Evolutionary conservation across 768 basidiomycete genomes (phyloP).

Genomic region (Mycena albidolilacea): DNA sequence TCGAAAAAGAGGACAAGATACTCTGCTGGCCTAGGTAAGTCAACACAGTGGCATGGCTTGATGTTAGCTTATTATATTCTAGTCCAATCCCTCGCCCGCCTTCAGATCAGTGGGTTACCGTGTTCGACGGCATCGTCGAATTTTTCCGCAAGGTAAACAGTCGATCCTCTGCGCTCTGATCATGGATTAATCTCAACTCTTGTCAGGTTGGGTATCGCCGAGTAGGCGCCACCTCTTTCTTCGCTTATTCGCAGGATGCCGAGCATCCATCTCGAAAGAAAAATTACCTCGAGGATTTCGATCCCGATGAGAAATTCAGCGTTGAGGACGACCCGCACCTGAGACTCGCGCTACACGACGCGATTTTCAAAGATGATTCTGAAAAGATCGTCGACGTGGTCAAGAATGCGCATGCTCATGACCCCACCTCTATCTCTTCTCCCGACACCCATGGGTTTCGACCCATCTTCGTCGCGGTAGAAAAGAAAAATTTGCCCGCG

Average conservation of each 20-base stretch:
- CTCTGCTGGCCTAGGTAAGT: constrained; percentile 31
- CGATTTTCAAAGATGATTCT: constrained; percentile 12
- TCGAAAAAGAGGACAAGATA: constrained; percentile 23
- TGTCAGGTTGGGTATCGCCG: constrained; percentile 22
- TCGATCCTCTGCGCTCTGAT: too few relatives aligned
- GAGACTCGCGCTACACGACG: constrained; percentile 13
- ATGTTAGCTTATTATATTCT: neutral
- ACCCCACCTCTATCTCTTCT: constrained; percentile 7
- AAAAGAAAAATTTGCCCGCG: constrained; percentile 11
- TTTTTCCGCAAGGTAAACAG: constrained; percentile 25
- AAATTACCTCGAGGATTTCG: constrained; percentile 10
- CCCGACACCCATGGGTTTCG: constrained; percentile 21
- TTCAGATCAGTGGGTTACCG: constrained; percentile 14
- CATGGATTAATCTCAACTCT: too few relatives aligned
- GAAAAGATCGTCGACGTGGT: constrained; percentile 11
- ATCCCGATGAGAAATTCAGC: constrained; percentile 7
- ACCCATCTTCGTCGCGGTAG: constrained; percentile 23
- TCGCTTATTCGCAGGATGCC: constrained; percentile 27
- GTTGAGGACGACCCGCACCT: neutral
- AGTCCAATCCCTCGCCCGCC: constrained; percentile 29
- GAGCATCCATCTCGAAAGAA: constrained; percentile 22
- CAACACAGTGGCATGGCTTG: neutral
- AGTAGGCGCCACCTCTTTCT: constrained; percentile 25
- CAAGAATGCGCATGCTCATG: neutral
- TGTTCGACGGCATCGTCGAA: constrained; percentile 23